Evolutionary conservation across 73 alveolate species (phyloP).

Genomic region (Tetrahymena elliotti): DNA sequence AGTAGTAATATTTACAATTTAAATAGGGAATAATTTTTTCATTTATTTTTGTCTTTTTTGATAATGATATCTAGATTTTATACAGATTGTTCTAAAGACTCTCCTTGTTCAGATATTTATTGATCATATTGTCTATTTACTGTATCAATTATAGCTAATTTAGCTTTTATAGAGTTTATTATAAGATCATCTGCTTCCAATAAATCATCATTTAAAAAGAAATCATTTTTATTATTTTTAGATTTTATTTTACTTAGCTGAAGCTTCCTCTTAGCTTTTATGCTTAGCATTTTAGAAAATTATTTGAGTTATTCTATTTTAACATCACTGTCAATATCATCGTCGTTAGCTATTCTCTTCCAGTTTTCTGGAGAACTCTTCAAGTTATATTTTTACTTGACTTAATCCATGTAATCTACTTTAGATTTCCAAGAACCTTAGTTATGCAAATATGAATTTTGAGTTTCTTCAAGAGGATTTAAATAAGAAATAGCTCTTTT

Average conservation of each 20-base stretch:
- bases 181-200: background rate
- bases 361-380: background rate
- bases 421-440: background rate
- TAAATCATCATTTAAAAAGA: background rate
- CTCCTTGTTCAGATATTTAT: background rate
- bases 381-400: background rate
- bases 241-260: background rate
- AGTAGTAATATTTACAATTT: background rate
- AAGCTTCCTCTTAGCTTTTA: background rate
- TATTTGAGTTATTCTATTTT: background rate
- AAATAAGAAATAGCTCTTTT: background rate
- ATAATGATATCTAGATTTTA: background rate
- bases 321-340: background rate
- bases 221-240: background rate
- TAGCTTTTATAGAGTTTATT: background rate
- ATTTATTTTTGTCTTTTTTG: background rate
- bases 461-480: background rate
- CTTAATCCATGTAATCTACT: background rate
- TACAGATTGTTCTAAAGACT: background rate
- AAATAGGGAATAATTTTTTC: background rate
- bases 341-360: background rate
- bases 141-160: background rate
- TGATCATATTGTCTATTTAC: background rate
- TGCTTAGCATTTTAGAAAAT: background rate
- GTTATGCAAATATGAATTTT: background rate